phyloP scores from a whole-genome alignment of 257 asterid species.

The Penstemon eatonii region DNA sequence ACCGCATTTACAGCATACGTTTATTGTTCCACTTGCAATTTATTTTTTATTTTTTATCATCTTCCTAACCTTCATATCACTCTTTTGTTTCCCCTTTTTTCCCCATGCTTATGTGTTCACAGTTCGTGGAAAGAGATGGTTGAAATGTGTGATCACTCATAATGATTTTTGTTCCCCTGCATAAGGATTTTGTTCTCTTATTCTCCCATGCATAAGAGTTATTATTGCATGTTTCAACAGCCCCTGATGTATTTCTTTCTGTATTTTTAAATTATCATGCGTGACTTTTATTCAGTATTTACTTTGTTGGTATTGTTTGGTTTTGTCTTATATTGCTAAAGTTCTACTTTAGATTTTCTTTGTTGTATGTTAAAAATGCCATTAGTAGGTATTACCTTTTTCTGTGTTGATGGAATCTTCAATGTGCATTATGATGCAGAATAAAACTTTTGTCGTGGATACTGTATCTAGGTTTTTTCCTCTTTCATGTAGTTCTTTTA shows the following conservation, averaged over 20 bases:
- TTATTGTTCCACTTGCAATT: background rate
- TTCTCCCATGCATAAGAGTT: background rate
- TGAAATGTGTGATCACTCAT: conserved; percentile 8
- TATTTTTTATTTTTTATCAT: background rate
- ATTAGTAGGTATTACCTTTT: background rate
- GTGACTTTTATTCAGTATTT: background rate
- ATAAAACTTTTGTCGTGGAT: background rate
- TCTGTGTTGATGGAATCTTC: conserved; percentile 1
- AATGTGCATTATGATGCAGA: conserved; percentile 8
- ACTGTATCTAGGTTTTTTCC: conserved; percentile 5
- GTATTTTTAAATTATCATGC: background rate
- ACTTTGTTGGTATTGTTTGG: background rate
- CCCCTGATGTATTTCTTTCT: background rate
- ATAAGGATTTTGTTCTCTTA: background rate
- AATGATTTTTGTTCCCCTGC: background rate
- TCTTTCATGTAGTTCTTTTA: background rate
- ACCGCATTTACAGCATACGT: background rate
- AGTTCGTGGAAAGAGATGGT: background rate
- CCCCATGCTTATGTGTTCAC: background rate
- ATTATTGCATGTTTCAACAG: conserved; percentile 3
- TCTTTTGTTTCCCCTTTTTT: background rate
- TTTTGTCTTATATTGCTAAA: background rate
- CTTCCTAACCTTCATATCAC: conserved; percentile 6
- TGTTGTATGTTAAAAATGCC: background rate
- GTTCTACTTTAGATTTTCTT: background rate